Evolutionary conservation across 2,329 filamentous ascomycete species (phyloP).

Genomic region (Colletotrichum echinochloae): DNA sequence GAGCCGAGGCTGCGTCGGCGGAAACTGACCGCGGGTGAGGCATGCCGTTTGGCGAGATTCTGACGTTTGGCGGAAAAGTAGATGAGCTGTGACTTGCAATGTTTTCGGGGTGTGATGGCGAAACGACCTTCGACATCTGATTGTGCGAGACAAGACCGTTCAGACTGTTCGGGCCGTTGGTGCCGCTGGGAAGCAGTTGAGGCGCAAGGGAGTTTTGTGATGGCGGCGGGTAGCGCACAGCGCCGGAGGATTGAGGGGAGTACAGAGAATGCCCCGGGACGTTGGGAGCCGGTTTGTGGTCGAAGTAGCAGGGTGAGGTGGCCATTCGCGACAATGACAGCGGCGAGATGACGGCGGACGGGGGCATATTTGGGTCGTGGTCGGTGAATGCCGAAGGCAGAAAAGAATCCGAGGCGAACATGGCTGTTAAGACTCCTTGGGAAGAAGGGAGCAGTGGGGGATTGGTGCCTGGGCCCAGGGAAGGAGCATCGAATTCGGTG

Average conservation of each 20-base stretch:
- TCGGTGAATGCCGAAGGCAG: constrained; percentile 55
- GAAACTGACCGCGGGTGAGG: constrained; percentile 47
- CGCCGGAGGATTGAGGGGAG: constrained; percentile 43
- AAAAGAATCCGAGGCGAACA: constrained; percentile 57
- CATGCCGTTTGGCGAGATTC: constrained; percentile 46
- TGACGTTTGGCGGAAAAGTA: constrained; percentile 35
- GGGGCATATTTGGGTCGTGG: constrained; percentile 47
- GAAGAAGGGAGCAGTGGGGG: constrained; percentile 16
- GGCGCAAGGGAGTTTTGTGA: constrained; percentile 45
- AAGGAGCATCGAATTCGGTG: constrained; percentile 30
- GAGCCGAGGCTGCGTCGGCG: constrained; percentile 45
- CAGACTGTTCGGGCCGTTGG: constrained; percentile 9
- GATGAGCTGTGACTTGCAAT: constrained; percentile 17
- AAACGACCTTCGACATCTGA: constrained; percentile 38
- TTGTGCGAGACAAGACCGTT: constrained; percentile 19
- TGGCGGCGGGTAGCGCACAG: constrained; percentile 42
- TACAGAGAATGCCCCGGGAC: constrained; percentile 42
- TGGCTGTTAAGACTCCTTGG: constrained; percentile 52
- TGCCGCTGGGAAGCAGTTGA: constrained; percentile 32
- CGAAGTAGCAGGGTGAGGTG: constrained; percentile 52
- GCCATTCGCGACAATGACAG: constrained; percentile 50
- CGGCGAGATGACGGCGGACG: constrained; percentile 55
- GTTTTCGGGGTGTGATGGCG: constrained; percentile 31
- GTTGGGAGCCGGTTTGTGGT: constrained; percentile 45
- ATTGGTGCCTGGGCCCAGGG: constrained; percentile 5